These are phyloP conservation scores for Cercophora newfieldiana DNA, from an alignment of 495 filamentous ascomycete genomes.

Conservation along the genomic window DNA sequence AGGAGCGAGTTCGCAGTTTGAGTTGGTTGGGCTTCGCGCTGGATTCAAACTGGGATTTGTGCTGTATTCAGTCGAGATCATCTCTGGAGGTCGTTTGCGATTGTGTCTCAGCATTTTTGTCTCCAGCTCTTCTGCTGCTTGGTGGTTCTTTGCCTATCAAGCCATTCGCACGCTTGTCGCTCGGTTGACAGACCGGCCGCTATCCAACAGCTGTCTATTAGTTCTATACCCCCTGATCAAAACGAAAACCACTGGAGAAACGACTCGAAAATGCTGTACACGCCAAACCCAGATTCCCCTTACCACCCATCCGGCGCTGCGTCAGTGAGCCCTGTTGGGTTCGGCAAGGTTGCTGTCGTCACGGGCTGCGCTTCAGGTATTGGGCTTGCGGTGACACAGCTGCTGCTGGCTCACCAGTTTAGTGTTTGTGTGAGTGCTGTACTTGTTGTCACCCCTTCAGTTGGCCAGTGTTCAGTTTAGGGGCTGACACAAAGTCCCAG, in stretches of 20 bases:
- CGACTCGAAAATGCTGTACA: constrained; percentile 30
- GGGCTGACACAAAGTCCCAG: too few species aligned
- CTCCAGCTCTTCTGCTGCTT: background rate
- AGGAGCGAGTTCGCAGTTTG: background rate
- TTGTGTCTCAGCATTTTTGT: background rate
- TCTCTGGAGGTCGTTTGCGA: background rate
- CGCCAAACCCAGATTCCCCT: constrained; percentile 24
- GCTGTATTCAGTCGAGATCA: background rate
- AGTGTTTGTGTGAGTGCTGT: constrained; percentile 31
- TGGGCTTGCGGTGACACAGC: constrained; percentile 40
- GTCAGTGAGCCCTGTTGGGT: constrained; percentile 30
- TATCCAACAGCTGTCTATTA: too few species aligned
- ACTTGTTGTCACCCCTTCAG: background rate
- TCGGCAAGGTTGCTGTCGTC: constrained; percentile 38
- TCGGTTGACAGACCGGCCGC: background rate
- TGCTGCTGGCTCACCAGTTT: constrained; percentile 41
- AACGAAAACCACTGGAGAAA: background rate
- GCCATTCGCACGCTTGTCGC: background rate
- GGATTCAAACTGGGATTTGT: too few species aligned
- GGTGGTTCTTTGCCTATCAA: background rate
- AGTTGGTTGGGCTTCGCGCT: too few species aligned
- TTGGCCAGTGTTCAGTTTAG: too few species aligned
- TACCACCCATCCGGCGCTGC: constrained; percentile 17
- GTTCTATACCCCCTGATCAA: too few species aligned
- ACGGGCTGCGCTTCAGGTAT: constrained; percentile 47